These are phyloP conservation scores for Schrenkiella parvula DNA, from an alignment of 345 rosid genomes.

Conservation along the genomic window DNA sequence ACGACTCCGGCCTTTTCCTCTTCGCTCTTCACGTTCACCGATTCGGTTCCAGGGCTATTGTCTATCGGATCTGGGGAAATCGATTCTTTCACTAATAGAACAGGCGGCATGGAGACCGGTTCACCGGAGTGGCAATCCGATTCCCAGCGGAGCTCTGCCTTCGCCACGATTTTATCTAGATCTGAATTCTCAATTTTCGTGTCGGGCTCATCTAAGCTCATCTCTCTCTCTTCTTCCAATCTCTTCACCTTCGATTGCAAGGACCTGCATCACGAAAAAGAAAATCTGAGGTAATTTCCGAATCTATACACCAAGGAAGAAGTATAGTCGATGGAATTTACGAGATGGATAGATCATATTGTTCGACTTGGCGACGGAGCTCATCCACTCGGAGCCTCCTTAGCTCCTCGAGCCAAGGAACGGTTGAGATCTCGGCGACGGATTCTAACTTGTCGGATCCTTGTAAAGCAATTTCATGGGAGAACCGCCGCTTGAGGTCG, in stretches of 20 bases:
- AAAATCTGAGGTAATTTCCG: too few relatives aligned
- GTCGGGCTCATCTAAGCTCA: slow-evolving; percentile 20
- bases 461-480: neutral
- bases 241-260: slow-evolving; percentile 60
- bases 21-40: slow-evolving; percentile 18
- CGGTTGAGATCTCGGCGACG: neutral
- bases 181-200: slow-evolving; percentile 39
- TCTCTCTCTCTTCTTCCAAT: slow-evolving; percentile 53
- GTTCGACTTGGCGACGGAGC: slow-evolving; percentile 57
- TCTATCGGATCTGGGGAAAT: slow-evolving; percentile 42
- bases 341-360: slow-evolving; percentile 49
- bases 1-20: neutral
- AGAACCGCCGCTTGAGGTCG: slow-evolving; percentile 46
- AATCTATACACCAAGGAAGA: neutral
- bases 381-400: slow-evolving; percentile 54
- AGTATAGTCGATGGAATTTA: slow-evolving; percentile 2
- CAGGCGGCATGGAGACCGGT: neutral
- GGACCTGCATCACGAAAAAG: slow-evolving; percentile 26
- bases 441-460: neutral
- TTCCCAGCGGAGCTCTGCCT: neutral
- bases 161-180: slow-evolving; percentile 21
- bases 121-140: neutral
- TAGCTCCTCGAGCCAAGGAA: slow-evolving; percentile 48
- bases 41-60: slow-evolving; percentile 19
- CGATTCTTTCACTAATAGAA: neutral